These are phyloP conservation scores for Globisporangium parvum DNA, from an alignment of 352 stramenopile species.

Conservation along the genomic window DNA sequence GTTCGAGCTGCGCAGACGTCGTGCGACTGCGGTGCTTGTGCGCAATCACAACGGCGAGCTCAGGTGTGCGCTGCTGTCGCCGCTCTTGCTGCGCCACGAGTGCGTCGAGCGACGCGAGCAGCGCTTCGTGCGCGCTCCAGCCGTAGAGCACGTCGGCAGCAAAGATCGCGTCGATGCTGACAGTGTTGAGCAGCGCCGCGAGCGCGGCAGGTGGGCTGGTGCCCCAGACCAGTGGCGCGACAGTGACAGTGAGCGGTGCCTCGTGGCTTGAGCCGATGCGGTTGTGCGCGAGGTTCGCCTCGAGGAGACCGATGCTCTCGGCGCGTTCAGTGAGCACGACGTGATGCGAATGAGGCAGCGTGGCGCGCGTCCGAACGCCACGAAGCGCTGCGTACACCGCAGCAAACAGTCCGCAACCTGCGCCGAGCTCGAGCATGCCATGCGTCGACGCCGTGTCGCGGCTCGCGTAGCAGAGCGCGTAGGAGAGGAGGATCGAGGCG, in stretches of 20 bases:
- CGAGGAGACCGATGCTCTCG: conserved; percentile 22
- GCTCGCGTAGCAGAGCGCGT: conserved; percentile 21
- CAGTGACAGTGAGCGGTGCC: not conserved
- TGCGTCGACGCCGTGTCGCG: not conserved
- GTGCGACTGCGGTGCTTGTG: conserved; percentile 44
- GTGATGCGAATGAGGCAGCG: not conserved
- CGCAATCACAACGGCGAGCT: conserved; percentile 25
- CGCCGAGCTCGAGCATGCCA: conserved; percentile 35
- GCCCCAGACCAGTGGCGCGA: conserved; percentile 33
- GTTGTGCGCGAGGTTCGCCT: conserved; percentile 29
- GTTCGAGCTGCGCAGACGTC: conserved; percentile 22
- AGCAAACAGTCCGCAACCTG: conserved; percentile 47
- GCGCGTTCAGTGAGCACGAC: conserved; percentile 33
- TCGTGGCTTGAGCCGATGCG: not conserved
- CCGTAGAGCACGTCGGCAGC: conserved; percentile 60
- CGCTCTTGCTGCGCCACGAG: not conserved
- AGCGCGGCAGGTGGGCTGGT: not conserved
- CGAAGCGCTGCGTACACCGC: conserved; percentile 14
- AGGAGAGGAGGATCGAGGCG: conserved; percentile 45
- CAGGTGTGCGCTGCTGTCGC: not conserved
- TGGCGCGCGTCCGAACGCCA: not conserved
- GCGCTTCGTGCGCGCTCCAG: conserved; percentile 39
- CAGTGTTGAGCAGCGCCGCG: too few relatives aligned
- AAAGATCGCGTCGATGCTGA: conserved; percentile 24
- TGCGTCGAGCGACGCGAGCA: conserved; percentile 30